Percentiles rank a stretch among this genome's conserved stretches.
phyloP scores from a whole-genome alignment of 176 grass and related monocot genomes.

The Carex cristatella region DNA sequence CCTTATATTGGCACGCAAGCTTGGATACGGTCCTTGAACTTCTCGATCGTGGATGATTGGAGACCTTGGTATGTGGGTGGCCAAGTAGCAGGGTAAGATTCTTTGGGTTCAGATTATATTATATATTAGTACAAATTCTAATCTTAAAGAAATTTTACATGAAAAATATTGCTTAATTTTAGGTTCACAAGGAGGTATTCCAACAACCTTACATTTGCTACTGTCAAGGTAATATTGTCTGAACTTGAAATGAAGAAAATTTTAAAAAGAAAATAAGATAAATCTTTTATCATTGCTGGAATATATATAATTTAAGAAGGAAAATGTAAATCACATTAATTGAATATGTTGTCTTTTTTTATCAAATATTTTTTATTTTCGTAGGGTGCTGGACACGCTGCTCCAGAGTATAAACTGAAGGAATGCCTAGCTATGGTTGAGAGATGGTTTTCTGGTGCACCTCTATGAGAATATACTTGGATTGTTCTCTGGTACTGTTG shows the following conservation, averaged over 20 bases:
- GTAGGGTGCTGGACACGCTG: slow-evolving; percentile 11
- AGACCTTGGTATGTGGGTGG: slow-evolving; percentile 46
- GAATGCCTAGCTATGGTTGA: slow-evolving; percentile 1
- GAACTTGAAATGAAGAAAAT: background rate
- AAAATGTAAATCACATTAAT: background rate
- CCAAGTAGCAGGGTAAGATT: slow-evolving; percentile 67
- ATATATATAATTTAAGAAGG: background rate
- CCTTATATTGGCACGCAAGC: slow-evolving; percentile 45
- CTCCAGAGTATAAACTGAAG: slow-evolving; percentile 11
- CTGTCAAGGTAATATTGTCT: slow-evolving; percentile 49
- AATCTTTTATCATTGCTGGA: background rate
- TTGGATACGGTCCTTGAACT: slow-evolving; percentile 55
- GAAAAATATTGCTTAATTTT: background rate
- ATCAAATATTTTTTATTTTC: background rate
- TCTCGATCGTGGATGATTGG: slow-evolving; percentile 42
- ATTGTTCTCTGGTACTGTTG: too few species aligned
- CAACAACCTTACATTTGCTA: slow-evolving; percentile 76
- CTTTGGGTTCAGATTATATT: background rate
- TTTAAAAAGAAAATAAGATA: background rate
- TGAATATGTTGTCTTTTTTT: background rate
- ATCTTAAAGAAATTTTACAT: background rate
- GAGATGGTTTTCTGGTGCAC: slow-evolving; percentile 3
- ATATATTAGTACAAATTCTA: background rate
- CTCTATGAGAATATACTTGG: background rate
- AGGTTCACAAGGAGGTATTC: slow-evolving; percentile 58